Evolutionary conservation across 345 rosid genomes (phyloP).

Genomic region (Salix purpurea): DNA sequence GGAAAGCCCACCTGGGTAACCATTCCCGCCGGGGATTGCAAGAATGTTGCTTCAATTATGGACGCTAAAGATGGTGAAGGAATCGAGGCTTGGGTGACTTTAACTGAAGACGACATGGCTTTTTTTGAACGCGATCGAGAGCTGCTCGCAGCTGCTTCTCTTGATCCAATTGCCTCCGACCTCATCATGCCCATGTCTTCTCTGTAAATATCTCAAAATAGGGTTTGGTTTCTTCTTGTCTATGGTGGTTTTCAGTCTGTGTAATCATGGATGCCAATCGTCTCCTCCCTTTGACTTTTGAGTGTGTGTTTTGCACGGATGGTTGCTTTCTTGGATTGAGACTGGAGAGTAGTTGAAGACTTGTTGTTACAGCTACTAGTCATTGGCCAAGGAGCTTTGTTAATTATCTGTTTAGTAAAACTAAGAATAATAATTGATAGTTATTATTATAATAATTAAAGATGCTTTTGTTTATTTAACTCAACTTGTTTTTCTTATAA

Average conservation of each 20-base stretch:
- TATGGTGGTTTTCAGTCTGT: neutral
- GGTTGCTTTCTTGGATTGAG: too few species aligned
- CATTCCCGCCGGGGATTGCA: neutral
- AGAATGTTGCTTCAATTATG: conserved; percentile 20
- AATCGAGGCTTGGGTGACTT: conserved; percentile 46
- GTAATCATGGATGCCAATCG: neutral
- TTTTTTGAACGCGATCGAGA: conserved; percentile 38
- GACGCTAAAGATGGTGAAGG: conserved; percentile 37
- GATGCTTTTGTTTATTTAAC: too few species aligned
- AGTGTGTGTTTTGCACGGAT: neutral
- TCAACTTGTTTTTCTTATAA: too few species aligned
- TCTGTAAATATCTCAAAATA: neutral
- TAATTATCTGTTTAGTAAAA: too few species aligned
- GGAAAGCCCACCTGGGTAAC: conserved; percentile 44
- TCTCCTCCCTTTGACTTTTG: neutral
- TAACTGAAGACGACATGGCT: conserved; percentile 36
- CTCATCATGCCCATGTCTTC: neutral
- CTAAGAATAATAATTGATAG: too few species aligned
- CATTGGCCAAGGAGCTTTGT: too few species aligned
- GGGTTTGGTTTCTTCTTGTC: neutral
- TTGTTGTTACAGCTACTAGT: too few species aligned
- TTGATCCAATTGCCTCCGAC: conserved; percentile 24
- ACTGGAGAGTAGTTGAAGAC: too few species aligned
- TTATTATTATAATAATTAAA: too few species aligned
- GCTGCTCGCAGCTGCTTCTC: conserved; percentile 32